These are phyloP conservation scores for Lasiosphaeria miniovina DNA, from an alignment of 495 filamentous ascomycete species.

Conservation along the genomic window DNA sequence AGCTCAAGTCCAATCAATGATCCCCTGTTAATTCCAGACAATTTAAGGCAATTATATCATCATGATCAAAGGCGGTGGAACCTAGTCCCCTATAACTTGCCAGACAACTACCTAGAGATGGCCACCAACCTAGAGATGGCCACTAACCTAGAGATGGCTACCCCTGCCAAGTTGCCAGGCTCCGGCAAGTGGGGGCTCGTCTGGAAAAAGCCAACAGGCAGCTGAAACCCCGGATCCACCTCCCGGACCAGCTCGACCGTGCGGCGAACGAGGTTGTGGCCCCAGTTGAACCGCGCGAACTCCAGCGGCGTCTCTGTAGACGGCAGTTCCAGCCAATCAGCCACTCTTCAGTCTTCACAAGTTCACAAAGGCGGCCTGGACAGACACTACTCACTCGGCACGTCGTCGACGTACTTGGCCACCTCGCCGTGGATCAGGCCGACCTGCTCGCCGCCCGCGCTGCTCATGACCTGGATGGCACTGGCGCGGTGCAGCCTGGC, in stretches of 20 bases:
- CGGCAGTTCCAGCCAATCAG: background rate
- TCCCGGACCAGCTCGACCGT: slow-evolving; percentile 13
- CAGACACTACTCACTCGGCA: slow-evolving; percentile 19
- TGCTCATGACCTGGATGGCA: slow-evolving; percentile 49
- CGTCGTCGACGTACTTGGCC: slow-evolving; percentile 20
- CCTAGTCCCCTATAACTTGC: too few relatives aligned
- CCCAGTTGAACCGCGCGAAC: slow-evolving; percentile 28
- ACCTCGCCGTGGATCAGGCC: slow-evolving; percentile 24
- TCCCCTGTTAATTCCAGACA: too few relatives aligned
- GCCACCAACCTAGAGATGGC: too few relatives aligned
- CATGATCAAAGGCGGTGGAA: too few relatives aligned
- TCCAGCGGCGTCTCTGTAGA: slow-evolving; percentile 19
- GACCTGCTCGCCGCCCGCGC: slow-evolving; percentile 25
- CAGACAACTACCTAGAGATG: too few relatives aligned
- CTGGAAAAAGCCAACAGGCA: slow-evolving; percentile 19
- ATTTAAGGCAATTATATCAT: too few relatives aligned
- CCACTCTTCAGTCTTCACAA: background rate
- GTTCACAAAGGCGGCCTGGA: background rate
- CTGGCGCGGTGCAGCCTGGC: slow-evolving; percentile 50
- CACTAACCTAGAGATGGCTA: too few relatives aligned
- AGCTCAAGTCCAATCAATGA: too few relatives aligned
- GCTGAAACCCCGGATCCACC: slow-evolving; percentile 17
- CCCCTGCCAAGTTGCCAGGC: background rate
- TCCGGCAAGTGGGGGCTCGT: slow-evolving; percentile 9
- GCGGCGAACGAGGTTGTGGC: slow-evolving; percentile 21